Percentiles rank a stretch among this genome's conserved stretches.
phyloP scores from a whole-genome alignment of 768 basidiomycete genomes.

The Rhizopogon vulgaris region DNA sequence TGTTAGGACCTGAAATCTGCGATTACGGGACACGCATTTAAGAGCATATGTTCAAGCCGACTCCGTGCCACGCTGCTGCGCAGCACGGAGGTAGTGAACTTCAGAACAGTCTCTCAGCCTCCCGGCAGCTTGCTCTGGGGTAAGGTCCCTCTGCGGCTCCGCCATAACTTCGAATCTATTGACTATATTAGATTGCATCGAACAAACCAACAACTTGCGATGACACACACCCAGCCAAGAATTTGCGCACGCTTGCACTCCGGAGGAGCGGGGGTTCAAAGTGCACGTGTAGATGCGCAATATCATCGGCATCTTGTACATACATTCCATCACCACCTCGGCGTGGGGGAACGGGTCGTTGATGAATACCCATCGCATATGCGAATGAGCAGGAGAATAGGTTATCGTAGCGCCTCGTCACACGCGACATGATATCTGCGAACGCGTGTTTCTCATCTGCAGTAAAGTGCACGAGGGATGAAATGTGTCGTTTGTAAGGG shows the following conservation, averaged over 20 bases:
- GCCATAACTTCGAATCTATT: conserved; percentile 83
- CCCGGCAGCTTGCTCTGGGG: conserved; percentile 80
- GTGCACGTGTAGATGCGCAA: conserved; percentile 82
- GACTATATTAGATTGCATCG: not conserved
- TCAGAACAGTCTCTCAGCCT: conserved; percentile 50
- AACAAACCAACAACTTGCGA: not conserved
- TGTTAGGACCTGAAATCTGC: too few relatives aligned
- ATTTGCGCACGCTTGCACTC: conserved; percentile 80
- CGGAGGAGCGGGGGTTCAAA: conserved; percentile 82
- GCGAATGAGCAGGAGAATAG: conserved; percentile 84
- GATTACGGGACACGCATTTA: too few relatives aligned
- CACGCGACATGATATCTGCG: conserved; percentile 57
- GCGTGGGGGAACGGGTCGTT: conserved; percentile 55
- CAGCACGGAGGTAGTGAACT: conserved; percentile 49
- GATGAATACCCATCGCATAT: conserved; percentile 94
- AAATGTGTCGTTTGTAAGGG: conserved; percentile 73
- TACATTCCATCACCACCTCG: conserved; percentile 19
- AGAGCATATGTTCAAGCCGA: too few relatives aligned
- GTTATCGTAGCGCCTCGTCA: conserved; percentile 71
- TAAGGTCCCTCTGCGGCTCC: conserved; percentile 85
- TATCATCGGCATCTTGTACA: conserved; percentile 37
- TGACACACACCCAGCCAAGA: conserved; percentile 72
- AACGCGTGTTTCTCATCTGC: conserved; percentile 56
- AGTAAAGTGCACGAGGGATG: conserved; percentile 58
- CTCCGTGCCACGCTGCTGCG: conserved; percentile 4